Evolutionary conservation across 1,284 basidiomycete genomes (phyloP).

Genomic region (Inonotus hispidus): DNA sequence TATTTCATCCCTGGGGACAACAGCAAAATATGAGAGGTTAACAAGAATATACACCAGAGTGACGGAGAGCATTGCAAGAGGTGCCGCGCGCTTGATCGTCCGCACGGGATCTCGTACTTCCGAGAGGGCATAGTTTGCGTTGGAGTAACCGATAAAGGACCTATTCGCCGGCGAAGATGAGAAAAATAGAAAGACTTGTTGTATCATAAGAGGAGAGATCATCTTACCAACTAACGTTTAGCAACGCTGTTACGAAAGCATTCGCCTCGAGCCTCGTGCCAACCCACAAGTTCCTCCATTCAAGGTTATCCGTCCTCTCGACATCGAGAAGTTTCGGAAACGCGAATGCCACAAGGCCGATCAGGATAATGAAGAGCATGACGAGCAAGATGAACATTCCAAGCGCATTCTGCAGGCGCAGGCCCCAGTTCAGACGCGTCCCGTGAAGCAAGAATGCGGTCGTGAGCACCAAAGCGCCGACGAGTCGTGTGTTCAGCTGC

Average conservation of each 20-base stretch:
- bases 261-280: constrained; percentile 46
- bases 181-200: no score
- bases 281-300: constrained; percentile 51
- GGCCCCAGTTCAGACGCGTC: constrained; percentile 46
- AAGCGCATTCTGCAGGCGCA: constrained; percentile 60
- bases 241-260: constrained; percentile 56
- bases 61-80: constrained; percentile 54
- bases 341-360: constrained; percentile 51
- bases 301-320: constrained; percentile 44
- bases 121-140: constrained; percentile 66
- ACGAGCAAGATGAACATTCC: constrained; percentile 62
- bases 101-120: constrained; percentile 61
- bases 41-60: constrained; percentile 53
- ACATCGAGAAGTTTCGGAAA: constrained; percentile 41
- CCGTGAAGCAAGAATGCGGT: constrained; percentile 57
- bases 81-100: constrained; percentile 62
- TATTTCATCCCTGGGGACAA: constrained; percentile 61
- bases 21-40: constrained; percentile 66
- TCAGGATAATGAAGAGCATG: constrained; percentile 48
- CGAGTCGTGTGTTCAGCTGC: constrained; percentile 42
- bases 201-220: neutral
- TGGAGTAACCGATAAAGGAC: constrained; percentile 66
- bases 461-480: constrained; percentile 51
- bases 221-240: constrained; percentile 58
- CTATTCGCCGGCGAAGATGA: constrained; percentile 28